A percentile compares a stretch with the other conserved stretches of the same genome.
Conservation (phyloP, 306 rosid genomes). For the Parietaria judaica region DNA sequence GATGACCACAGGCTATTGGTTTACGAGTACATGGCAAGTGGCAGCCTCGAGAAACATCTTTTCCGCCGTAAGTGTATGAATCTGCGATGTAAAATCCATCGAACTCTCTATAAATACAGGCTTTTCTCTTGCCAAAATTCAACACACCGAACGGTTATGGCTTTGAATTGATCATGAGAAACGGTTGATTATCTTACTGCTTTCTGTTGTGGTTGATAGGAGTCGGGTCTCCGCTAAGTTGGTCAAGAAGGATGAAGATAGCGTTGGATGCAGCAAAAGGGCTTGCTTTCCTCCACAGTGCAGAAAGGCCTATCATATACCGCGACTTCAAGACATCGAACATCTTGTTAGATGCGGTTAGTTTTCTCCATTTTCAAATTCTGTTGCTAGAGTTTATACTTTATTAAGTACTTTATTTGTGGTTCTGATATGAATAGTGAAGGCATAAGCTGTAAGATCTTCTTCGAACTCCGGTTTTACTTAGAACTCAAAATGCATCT, state of each 20-base stretch:
- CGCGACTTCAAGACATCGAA: constrained; percentile 99
- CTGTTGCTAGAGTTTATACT: not conserved
- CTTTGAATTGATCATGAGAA: not conserved
- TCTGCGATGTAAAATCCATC: constrained; percentile 1
- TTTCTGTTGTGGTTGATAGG: constrained; percentile 45
- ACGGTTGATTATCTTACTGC: not conserved
- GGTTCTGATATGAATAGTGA: not conserved
- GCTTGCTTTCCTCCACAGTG: constrained; percentile 97
- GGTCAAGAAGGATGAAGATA: constrained; percentile 96
- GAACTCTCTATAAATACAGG: not conserved
- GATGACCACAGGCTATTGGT: constrained; percentile 86
- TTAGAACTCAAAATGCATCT: constrained; percentile 10
- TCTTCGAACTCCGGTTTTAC: constrained; percentile 6
- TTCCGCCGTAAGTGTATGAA: constrained; percentile 67
- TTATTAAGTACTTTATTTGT: constrained; percentile 3
- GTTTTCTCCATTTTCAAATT: constrained; percentile 31
- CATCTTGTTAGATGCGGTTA: constrained; percentile 76
- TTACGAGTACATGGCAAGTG: constrained; percentile 94
- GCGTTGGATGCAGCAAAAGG: constrained; percentile 92
- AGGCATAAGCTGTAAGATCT: constrained; percentile 6
- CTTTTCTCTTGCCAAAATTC: constrained; percentile 4
- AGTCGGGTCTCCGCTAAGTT: constrained; percentile 74
- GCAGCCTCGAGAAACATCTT: constrained; percentile 91
- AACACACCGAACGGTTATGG: too few species aligned
- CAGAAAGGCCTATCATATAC: constrained; percentile 83